phyloP scores from a whole-genome alignment of 1,284 basidiomycete species.

The Boletus hoseneyae region DNA sequence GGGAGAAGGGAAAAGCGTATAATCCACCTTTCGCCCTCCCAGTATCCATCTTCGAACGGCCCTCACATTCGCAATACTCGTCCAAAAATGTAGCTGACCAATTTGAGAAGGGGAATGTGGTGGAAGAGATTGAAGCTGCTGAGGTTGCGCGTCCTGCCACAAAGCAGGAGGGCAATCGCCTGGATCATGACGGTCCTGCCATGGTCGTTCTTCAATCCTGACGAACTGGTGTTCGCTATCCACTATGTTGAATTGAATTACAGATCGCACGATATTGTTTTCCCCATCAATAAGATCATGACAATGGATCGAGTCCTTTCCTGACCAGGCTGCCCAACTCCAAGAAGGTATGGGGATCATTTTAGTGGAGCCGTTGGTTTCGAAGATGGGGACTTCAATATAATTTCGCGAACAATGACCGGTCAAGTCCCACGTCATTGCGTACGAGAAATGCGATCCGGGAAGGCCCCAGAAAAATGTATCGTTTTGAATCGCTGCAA shows the following conservation, averaged over 20 bases:
- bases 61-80: constrained; percentile 9
- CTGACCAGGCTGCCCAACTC: constrained; percentile 23
- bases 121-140: background rate
- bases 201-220: constrained; percentile 4
- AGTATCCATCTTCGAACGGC: background rate
- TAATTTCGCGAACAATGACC: constrained; percentile 9
- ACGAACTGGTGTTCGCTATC: constrained; percentile 3
- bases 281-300: background rate
- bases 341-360: constrained; percentile 17
- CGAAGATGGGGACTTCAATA: constrained; percentile 9
- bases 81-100: constrained; percentile 19
- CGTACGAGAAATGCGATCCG: constrained; percentile 14
- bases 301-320: background rate
- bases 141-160: background rate
- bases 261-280: background rate
- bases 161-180: background rate
- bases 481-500: constrained; percentile 14
- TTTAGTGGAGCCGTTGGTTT: constrained; percentile 1
- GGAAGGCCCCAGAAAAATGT: constrained; percentile 21
- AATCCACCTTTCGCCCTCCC: background rate
- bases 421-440: constrained; percentile 10
- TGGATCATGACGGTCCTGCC: background rate
- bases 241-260: constrained; percentile 14
- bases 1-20: background rate
- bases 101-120: background rate